These are phyloP conservation scores for Phaeoacremonium minimum DNA, from an alignment of 2,329 filamentous ascomycete genomes.

Conservation along the genomic window DNA sequence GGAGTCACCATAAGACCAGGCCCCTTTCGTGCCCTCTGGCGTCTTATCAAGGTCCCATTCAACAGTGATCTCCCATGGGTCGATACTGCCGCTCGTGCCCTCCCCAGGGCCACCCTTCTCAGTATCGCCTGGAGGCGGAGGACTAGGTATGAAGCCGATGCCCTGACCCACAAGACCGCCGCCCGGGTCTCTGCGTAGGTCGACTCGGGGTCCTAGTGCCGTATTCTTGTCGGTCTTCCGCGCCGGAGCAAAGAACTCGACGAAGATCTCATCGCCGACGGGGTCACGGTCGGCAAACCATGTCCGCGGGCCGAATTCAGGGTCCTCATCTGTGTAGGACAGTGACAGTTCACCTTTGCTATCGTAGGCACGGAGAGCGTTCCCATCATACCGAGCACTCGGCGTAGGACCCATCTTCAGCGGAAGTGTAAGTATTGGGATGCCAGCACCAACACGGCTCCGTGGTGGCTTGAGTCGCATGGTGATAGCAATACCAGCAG, in stretches of 20 bases:
- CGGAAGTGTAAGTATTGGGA: slow-evolving; percentile 2
- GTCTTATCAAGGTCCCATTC: slow-evolving; percentile 4
- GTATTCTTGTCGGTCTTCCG: slow-evolving; percentile 6
- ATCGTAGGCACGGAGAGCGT: not conserved
- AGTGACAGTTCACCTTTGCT: not conserved
- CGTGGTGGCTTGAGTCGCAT: not conserved
- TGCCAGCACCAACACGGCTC: not conserved
- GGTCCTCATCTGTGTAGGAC: slow-evolving; percentile 1
- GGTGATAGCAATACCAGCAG: slow-evolving; percentile 3
- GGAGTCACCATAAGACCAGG: slow-evolving; percentile 5
- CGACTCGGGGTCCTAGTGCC: slow-evolving; percentile 2
- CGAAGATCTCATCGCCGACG: not conserved
- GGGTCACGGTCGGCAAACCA: not conserved
- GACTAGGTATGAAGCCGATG: slow-evolving; percentile 1
- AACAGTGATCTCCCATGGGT: slow-evolving; percentile 2
- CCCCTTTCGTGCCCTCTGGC: not conserved
- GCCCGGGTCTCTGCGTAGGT: slow-evolving; percentile 4
- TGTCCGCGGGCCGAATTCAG: slow-evolving; percentile 1
- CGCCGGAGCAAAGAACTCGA: slow-evolving; percentile 4
- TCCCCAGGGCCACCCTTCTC: not conserved
- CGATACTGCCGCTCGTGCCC: not conserved
- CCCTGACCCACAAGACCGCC: slow-evolving; percentile 5
- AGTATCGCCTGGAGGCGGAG: not conserved
- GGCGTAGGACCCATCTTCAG: slow-evolving; percentile 2
- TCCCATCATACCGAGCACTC: slow-evolving; percentile 3